These are phyloP conservation scores for Teratosphaeria viscida DNA, from an alignment of 2,329 filamentous ascomycete species.

Conservation along the genomic window DNA sequence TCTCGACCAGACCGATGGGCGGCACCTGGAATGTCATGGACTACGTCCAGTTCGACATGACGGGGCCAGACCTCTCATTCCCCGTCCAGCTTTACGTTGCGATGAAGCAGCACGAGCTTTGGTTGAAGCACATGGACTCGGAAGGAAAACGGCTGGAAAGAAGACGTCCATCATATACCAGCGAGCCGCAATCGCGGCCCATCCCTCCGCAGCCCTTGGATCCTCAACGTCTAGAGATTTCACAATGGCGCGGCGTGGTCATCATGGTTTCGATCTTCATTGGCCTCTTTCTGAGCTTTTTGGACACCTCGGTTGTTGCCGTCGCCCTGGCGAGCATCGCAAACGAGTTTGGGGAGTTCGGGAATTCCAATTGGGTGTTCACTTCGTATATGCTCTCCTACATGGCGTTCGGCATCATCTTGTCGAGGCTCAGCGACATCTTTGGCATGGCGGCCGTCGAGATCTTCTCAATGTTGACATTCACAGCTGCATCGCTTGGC, in stretches of 20 bases:
- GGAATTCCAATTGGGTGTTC: slow-evolving; percentile 13
- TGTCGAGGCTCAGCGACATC: slow-evolving; percentile 46
- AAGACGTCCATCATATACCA: neutral
- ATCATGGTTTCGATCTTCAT: neutral
- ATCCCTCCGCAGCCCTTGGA: neutral
- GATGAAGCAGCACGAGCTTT: neutral
- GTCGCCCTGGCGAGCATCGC: slow-evolving; percentile 49
- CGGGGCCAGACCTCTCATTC: neutral
- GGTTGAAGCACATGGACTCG: neutral
- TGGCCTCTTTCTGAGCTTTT: slow-evolving; percentile 41
- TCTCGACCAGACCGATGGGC: neutral
- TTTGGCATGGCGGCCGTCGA: slow-evolving; percentile 46
- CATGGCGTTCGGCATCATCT: slow-evolving; percentile 46
- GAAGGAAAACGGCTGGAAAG: neutral
- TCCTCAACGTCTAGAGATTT: neutral
- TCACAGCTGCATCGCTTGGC: slow-evolving; percentile 47
- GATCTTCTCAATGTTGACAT: slow-evolving; percentile 41
- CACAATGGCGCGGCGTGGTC: neutral
- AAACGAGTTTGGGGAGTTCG: slow-evolving; percentile 36
- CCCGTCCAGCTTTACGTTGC: neutral
- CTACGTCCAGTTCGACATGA: neutral
- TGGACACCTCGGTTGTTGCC: slow-evolving; percentile 52
- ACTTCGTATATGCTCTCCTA: slow-evolving; percentile 36
- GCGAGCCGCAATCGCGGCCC: neutral
- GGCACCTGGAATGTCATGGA: neutral